Evolutionary conservation across 2,329 filamentous ascomycete genomes (phyloP).

Genomic region (Coniosporium uncinatum): DNA sequence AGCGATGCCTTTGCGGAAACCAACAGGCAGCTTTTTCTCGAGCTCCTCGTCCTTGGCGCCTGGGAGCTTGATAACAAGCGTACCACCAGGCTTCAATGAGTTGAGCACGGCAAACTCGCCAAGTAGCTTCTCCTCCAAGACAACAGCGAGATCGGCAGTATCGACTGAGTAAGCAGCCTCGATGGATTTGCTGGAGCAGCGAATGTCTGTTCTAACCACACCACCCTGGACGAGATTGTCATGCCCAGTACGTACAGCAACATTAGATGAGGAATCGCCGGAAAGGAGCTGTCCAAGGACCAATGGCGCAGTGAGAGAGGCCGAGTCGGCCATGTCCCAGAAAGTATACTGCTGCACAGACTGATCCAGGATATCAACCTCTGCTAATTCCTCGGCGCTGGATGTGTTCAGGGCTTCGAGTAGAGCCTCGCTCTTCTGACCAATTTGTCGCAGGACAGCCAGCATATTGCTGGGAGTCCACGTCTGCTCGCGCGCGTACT

Average conservation of each 20-base stretch:
- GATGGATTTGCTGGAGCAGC: conserved; percentile 75
- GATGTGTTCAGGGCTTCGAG: conserved; percentile 6
- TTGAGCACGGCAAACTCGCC: conserved; percentile 70
- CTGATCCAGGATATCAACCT: conserved; percentile 42
- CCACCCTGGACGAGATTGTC: conserved; percentile 70
- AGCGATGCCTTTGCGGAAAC: conserved; percentile 65
- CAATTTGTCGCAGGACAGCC: conserved; percentile 38
- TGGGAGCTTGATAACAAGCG: conserved; percentile 69
- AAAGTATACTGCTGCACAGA: conserved; percentile 80
- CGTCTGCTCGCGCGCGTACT: conserved; percentile 73
- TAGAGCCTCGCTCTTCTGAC: background rate
- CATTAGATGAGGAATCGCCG: conserved; percentile 53
- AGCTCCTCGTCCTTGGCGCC: conserved; percentile 83
- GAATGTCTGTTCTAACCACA: conserved; percentile 76
- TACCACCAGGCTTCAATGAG: conserved; percentile 64
- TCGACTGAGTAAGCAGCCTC: conserved; percentile 80
- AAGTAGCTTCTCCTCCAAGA: conserved; percentile 77
- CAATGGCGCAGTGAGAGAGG: conserved; percentile 55
- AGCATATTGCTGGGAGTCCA: conserved; percentile 54
- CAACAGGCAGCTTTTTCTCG: conserved; percentile 75
- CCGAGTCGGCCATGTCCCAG: conserved; percentile 83
- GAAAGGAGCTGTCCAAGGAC: conserved; percentile 55
- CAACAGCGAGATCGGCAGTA: conserved; percentile 71
- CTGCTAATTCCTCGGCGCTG: conserved; percentile 30
- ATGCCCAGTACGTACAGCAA: conserved; percentile 51